A percentile compares a stretch with the other conserved stretches of the same genome.
phyloP scores from a whole-genome alignment of 805 yeast species.

The Starmerella floricola region DNA sequence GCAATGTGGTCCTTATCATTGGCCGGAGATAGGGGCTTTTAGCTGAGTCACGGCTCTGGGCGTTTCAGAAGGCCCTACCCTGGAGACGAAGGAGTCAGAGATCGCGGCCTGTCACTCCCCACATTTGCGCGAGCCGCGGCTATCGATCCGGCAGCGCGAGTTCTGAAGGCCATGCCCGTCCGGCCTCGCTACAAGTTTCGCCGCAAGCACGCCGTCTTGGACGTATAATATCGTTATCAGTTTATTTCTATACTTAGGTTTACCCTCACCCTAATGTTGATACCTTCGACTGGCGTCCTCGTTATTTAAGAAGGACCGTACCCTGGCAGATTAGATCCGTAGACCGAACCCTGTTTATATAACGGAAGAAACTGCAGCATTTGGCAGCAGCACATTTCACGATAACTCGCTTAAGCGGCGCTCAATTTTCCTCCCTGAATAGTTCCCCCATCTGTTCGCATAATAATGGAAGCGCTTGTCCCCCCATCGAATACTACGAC shows the following conservation, averaged over 20 bases:
- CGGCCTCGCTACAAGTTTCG: no score
- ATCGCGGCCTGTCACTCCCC: no score
- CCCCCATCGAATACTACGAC: conserved; percentile 48
- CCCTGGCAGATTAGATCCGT: neutral
- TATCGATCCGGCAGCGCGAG: no score
- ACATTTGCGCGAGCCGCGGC: no score
- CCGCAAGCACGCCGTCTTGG: no score
- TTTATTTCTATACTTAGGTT: neutral
- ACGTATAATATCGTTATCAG: conserved; percentile 3
- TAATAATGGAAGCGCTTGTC: conserved; percentile 18
- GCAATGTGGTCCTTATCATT: neutral
- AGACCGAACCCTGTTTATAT: neutral
- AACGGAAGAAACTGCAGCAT: neutral
- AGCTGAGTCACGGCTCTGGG: conserved; percentile 1
- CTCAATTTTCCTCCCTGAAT: neutral
- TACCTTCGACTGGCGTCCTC: neutral
- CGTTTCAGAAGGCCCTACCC: no score
- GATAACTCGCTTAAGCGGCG: neutral
- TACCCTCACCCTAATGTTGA: conserved; percentile 2
- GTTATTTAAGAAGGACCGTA: neutral
- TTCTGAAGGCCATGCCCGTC: no score
- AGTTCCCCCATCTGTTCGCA: neutral
- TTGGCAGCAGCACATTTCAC: no score
- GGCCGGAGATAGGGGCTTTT: neutral
- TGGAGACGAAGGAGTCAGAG: no score